phyloP scores from a whole-genome alignment of 805 yeast genomes.

The Candida andamanensis region DNA sequence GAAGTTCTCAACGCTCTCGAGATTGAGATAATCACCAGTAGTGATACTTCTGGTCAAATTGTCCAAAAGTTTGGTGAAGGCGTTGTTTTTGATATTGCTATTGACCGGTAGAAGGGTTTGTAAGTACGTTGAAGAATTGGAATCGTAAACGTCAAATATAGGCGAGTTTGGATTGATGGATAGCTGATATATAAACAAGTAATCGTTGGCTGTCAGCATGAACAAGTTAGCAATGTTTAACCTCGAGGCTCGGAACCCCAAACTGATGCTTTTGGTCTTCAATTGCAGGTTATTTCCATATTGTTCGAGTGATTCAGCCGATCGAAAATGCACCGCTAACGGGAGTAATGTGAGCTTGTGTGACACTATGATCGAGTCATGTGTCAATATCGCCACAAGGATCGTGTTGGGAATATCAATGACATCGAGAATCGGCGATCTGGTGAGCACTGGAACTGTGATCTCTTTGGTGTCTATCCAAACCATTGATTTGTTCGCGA shows the following conservation, averaged over 20 bases:
- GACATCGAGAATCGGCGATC: constrained; percentile 17
- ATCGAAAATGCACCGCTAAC: constrained; percentile 43
- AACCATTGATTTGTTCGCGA: constrained; percentile 23
- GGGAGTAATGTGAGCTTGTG: constrained; percentile 35
- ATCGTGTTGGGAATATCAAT: constrained; percentile 22
- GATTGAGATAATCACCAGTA: constrained; percentile 11
- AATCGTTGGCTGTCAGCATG: constrained; percentile 35
- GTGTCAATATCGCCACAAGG: constrained; percentile 25
- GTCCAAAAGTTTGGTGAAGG: constrained; percentile 24
- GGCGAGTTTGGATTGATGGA: constrained; percentile 23
- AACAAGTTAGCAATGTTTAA: constrained; percentile 27
- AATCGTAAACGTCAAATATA: constrained; percentile 27
- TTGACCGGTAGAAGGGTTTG: constrained; percentile 34
- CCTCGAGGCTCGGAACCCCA: constrained; percentile 6
- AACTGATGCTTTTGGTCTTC: constrained; percentile 30
- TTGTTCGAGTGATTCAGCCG: constrained; percentile 35
- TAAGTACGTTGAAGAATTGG: constrained; percentile 14
- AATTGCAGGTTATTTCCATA: constrained; percentile 45
- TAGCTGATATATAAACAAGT: constrained; percentile 40
- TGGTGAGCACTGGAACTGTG: constrained; percentile 22
- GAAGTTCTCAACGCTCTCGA: constrained; percentile 34
- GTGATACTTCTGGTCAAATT: constrained; percentile 26
- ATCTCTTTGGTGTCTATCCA: constrained; percentile 27
- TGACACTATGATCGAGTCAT: constrained; percentile 21
- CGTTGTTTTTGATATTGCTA: constrained; percentile 18